Evolutionary conservation across 805 yeast genomes (phyloP).

Genomic region (Candida oleophila): DNA sequence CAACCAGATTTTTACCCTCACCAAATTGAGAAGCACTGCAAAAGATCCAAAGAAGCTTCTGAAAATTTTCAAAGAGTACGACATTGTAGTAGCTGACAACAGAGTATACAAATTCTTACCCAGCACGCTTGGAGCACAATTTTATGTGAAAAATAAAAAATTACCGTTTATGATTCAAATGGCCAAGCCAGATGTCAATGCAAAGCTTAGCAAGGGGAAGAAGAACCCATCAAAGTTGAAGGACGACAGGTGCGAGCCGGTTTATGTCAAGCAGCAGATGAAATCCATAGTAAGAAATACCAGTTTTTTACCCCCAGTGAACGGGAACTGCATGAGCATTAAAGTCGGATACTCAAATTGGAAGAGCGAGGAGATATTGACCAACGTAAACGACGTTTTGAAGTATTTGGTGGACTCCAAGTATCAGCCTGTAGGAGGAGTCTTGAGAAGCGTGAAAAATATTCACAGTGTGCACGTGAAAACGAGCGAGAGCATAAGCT

Average conservation of each 20-base stretch:
- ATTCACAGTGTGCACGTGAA: constrained; percentile 57
- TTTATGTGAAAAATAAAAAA: constrained; percentile 63
- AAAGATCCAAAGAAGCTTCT: constrained; percentile 44
- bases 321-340: constrained; percentile 60
- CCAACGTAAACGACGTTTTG: constrained; percentile 53
- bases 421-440: constrained; percentile 58
- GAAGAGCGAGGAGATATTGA: constrained; percentile 40
- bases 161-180: constrained; percentile 69
- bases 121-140: constrained; percentile 53
- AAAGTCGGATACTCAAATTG: constrained; percentile 58
- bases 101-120: constrained; percentile 64
- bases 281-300: constrained; percentile 64
- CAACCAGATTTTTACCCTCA: constrained; percentile 58
- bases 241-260: constrained; percentile 63
- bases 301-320: constrained; percentile 53
- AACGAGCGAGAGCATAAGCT: constrained; percentile 63
- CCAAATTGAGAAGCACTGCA: constrained; percentile 50
- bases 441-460: constrained; percentile 43
- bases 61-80: constrained; percentile 58
- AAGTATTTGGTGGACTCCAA: constrained; percentile 45
- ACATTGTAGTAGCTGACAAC: constrained; percentile 66
- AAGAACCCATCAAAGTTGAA: constrained; percentile 41
- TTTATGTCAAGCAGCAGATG: constrained; percentile 62
- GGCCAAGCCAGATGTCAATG: constrained; percentile 39
- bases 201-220: constrained; percentile 30